Base-by-base conservation (phyloP, 2,329 filamentous ascomycete species). In the Hymenotorrendiella dingleyae region DNA sequence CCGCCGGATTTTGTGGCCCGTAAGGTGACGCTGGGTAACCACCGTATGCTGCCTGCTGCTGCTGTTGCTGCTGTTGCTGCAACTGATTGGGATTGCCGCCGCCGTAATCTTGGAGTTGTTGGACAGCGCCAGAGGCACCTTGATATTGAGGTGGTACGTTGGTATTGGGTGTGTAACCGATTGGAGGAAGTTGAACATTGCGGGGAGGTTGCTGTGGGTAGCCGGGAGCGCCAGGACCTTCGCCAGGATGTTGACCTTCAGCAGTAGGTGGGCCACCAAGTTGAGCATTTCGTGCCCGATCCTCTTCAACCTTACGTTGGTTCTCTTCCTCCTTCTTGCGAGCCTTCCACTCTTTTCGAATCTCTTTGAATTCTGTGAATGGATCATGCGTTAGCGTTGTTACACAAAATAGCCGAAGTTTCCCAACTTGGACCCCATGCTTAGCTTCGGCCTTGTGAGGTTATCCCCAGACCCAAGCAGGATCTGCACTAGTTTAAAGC, bases 321-420 rank as follows among this genome's bases (percentile, higher is more conserved):
- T 83, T 83, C 54, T 97, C 91, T 58, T 97, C 91, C 64, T 97
- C 93, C 86, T 98, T 98, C 79, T 97, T 97, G 60, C 93, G 88
- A 28, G 87, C 86, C 71, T 97, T 98, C 93, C 93, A 98, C 62
- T 97, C 91, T 63, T 97, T 97, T 51, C 93, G 86, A 47, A 97
- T 96, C 62, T 98, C 93, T 64, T 98, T 98, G 71, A 98, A 97
- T 66, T 97, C 93, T 97, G 61, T 53, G 45, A n/a, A n/a, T n/a
- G n/a, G n/a, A 49, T 17, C 17, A 30, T n/a, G 16, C 14, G 19
- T 40, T 40, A 40, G 37, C 37, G 27, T 32, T 32, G 37, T 40
- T 26, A 30, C 17, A 40, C 27, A 32, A 22, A 12, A 21, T 40
- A 32, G 12, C 26, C 27, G 36, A 41, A 29, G 30, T 19, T 40